Base-by-base conservation (phyloP, 2,329 filamentous ascomycete genomes). In the Diplodia scrobiculata region DNA sequence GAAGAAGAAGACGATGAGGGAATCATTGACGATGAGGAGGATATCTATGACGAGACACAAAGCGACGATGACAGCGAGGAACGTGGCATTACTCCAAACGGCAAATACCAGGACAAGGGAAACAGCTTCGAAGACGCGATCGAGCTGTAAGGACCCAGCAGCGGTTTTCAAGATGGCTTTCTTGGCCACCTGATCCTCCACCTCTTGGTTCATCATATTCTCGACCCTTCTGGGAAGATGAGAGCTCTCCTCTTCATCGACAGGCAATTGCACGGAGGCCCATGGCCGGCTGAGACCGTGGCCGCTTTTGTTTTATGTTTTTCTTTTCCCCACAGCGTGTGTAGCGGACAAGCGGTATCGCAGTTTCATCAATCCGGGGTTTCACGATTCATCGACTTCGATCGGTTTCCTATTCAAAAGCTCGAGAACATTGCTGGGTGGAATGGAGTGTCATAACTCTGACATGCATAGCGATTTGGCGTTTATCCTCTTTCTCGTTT, bases 111-210 rank as follows among this genome's bases (percentile, higher is more conserved):
- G 48, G 41, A 58, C 25, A 34, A 45, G 50, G 65, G 65, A 7
- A 67, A 63, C 50, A 67, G 65, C 27, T 32, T 62, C 21, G 65
- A 67, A 7, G 65, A 67, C 25, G 65, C 65, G 6, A 67, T 67
- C 32, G 65, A 67, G 59, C 52, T 67, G 14, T 67, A 21, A 63
- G 6, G n/a, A 25, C 19, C 32, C 11, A 41, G 13, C 21, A n/a
- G 5, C 6, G 6, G 14, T 29, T n/a, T 38, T 10, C 4, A 19
- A 45, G 41, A 10, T 19, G n/a, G 9, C 17, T 9, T 45, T 45
- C 41, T 19, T 19, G n/a, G 41, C n/a, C 41, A 3, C 17, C n/a
- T 45, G 41, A n/a, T 45, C 41, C n/a, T 45, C 41, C 19, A 25
- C 41, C 19, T 9, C 6, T 9, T 19, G n/a, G 41, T 45, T 19